Evolutionary conservation across 495 filamentous ascomycete genomes (phyloP).

Genomic region (Penicillium odoratum): DNA sequence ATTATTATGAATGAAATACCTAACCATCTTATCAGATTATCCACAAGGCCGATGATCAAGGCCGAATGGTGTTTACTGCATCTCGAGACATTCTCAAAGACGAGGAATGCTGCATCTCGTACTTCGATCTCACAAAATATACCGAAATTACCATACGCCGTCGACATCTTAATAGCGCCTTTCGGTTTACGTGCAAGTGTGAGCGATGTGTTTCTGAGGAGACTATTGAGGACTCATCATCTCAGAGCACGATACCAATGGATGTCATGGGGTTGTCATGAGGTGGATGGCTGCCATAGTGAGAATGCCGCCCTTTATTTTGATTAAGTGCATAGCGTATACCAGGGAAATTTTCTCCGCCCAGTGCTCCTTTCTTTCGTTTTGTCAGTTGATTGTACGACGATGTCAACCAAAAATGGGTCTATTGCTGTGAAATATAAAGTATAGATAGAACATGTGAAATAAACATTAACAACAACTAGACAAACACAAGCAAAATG

Average conservation of each 20-base stretch:
- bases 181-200: constrained; percentile 37
- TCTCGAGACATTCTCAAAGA: constrained; percentile 34
- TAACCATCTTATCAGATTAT: constrained; percentile 22
- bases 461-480: too few species aligned
- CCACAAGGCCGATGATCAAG: constrained; percentile 37
- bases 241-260: constrained; percentile 22
- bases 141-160: constrained; percentile 26
- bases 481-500: too few species aligned
- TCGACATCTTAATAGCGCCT: constrained; percentile 31
- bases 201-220: constrained; percentile 34
- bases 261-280: constrained; percentile 5
- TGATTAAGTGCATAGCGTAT: background rate
- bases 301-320: background rate
- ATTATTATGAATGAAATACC: constrained; percentile 4
- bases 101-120: constrained; percentile 45
- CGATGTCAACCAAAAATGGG: too few species aligned
- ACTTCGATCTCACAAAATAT: constrained; percentile 36
- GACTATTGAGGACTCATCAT: constrained; percentile 6
- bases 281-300: background rate
- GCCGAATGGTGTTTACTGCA: constrained; percentile 41
- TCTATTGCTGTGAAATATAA: too few species aligned
- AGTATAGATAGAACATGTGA: too few species aligned
- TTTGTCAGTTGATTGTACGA: background rate
- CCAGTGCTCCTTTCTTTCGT: background rate
- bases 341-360: background rate